These are phyloP conservation scores for Inga leiocalycina DNA, from an alignment of 306 rosid species.

Conservation along the genomic window DNA sequence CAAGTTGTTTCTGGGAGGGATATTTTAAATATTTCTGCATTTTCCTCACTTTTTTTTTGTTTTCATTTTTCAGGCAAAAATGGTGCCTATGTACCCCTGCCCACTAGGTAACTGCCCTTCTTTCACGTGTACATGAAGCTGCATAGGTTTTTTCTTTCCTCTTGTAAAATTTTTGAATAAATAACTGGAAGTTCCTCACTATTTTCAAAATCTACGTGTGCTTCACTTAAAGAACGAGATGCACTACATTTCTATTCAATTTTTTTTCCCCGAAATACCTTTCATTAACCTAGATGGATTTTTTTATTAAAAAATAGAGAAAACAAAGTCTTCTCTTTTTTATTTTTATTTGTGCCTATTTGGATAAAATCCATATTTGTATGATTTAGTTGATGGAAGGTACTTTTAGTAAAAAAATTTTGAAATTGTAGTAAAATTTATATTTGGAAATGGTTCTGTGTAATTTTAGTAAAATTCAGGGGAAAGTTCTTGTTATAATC, in stretches of 20 bases:
- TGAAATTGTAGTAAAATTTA: not conserved
- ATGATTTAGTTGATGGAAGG: not conserved
- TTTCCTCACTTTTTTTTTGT: not conserved
- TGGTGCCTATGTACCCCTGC: constrained; percentile 43
- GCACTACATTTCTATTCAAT: not conserved
- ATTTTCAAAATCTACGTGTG: not conserved
- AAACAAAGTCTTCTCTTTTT: not conserved
- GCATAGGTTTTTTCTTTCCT: constrained; percentile 15
- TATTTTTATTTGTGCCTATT: not conserved
- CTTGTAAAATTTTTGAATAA: not conserved
- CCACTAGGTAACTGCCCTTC: constrained; percentile 46
- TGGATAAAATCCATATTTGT: not conserved
- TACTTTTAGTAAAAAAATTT: not conserved
- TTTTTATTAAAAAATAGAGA: not conserved
- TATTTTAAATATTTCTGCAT: not conserved
- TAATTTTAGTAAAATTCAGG: not conserved
- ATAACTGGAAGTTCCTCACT: not conserved
- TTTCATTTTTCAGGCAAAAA: constrained; percentile 56
- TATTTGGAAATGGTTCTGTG: not conserved
- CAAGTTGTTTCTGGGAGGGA: not conserved
- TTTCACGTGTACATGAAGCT: not conserved
- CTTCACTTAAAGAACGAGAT: not conserved
- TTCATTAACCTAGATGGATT: not conserved
- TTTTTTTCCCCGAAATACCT: not conserved
- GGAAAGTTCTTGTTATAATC: not conserved